These are phyloP conservation scores for Paraconiothyrium brasiliense DNA, from an alignment of 2,329 filamentous ascomycete genomes.

Conservation along the genomic window DNA sequence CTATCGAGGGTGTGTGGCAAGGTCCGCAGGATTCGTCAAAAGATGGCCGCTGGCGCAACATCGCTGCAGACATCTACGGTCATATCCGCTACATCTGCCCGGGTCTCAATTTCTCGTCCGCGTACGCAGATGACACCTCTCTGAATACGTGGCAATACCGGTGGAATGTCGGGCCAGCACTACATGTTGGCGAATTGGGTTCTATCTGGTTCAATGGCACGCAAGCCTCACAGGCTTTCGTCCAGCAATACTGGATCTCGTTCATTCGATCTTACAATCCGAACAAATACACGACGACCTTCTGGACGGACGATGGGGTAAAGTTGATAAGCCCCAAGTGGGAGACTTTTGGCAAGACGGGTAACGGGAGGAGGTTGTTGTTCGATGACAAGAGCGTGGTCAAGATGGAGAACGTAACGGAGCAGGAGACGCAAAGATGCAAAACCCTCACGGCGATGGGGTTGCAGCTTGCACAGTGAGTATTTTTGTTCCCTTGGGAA, in stretches of 20 bases:
- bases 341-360: constrained; percentile 32
- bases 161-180: constrained; percentile 56
- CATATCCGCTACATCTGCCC: constrained; percentile 62
- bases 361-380: constrained; percentile 31
- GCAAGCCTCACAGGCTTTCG: constrained; percentile 37
- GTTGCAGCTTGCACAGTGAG: constrained; percentile 43
- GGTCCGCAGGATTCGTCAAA: constrained; percentile 37
- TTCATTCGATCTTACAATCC: constrained; percentile 53
- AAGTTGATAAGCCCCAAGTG: constrained; percentile 37
- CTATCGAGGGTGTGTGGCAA: constrained; percentile 43
- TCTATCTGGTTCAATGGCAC: constrained; percentile 52
- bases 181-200: constrained; percentile 49
- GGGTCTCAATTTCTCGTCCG: constrained; percentile 52
- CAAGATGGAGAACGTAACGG: constrained; percentile 38
- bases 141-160: constrained; percentile 57
- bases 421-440: constrained; percentile 35
- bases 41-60: constrained; percentile 41
- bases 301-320: constrained; percentile 24
- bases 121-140: constrained; percentile 39
- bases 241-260: constrained; percentile 56
- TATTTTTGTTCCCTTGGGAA: constrained; percentile 8
- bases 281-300: constrained; percentile 48
- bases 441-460: constrained; percentile 37
- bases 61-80: constrained; percentile 55
- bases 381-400: constrained; percentile 42